Conservation (phyloP, 2,329 filamentous ascomycete species). For the Aspergillus puulaauensis region DNA sequence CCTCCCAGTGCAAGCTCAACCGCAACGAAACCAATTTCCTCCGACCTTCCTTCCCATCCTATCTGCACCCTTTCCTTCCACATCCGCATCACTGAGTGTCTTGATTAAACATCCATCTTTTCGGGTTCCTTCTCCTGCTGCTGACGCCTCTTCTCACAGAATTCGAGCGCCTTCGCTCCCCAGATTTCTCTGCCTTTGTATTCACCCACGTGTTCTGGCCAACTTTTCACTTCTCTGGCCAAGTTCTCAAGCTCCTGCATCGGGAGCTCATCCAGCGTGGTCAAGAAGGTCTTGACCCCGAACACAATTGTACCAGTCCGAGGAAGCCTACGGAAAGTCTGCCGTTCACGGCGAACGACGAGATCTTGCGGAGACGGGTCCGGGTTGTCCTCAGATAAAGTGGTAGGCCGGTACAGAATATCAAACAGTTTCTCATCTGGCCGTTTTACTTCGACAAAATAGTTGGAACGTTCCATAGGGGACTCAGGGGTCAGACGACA, state of each 20-base stretch:
- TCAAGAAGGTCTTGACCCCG: constrained; percentile 50
- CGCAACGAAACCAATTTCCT: neutral
- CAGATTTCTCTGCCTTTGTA: constrained; percentile 49
- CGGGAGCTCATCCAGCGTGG: constrained; percentile 41
- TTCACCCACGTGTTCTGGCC: constrained; percentile 45
- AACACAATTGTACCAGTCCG: constrained; percentile 49
- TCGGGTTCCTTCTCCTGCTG: constrained; percentile 10
- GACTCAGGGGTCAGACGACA: constrained; percentile 43
- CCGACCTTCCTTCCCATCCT: neutral
- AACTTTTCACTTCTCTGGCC: constrained; percentile 45
- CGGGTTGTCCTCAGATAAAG: constrained; percentile 38
- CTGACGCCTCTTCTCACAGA: constrained; percentile 28
- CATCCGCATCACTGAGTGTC: neutral
- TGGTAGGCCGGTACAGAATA: constrained; percentile 47
- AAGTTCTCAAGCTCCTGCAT: constrained; percentile 43
- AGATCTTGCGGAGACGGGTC: constrained; percentile 41
- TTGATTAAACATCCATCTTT: constrained; percentile 19
- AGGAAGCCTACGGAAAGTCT: constrained; percentile 50
- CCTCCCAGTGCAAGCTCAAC: neutral
- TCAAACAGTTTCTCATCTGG: constrained; percentile 37
- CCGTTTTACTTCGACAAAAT: constrained; percentile 51
- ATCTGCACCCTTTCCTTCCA: constrained; percentile 7
- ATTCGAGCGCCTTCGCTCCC: constrained; percentile 41
- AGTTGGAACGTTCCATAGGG: constrained; percentile 51
- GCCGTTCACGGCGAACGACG: constrained; percentile 50